These are phyloP conservation scores for Annulohypoxylon maeteangense DNA, from an alignment of 495 filamentous ascomycete species.

Conservation along the genomic window DNA sequence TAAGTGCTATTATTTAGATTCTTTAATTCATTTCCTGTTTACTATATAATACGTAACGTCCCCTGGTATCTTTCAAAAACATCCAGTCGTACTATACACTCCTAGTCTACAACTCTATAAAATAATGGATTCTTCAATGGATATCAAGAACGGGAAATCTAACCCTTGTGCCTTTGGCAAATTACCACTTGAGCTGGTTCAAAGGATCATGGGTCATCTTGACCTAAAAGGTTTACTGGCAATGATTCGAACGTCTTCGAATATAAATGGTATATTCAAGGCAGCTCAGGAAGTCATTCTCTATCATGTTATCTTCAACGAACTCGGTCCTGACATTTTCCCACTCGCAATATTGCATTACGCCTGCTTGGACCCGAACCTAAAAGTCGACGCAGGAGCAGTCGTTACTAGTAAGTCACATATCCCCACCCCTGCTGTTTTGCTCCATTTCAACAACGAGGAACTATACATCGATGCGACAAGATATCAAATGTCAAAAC, in stretches of 20 bases:
- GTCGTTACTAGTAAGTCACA: not conserved
- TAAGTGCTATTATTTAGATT: no score
- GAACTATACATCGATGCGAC: not conserved
- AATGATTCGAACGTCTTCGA: not conserved
- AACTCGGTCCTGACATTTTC: not conserved
- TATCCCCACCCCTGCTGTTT: not conserved
- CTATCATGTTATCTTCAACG: not conserved
- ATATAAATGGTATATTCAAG: not conserved
- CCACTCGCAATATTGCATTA: not conserved
- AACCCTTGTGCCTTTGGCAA: not conserved
- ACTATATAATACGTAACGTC: no score
- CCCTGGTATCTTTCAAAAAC: no score
- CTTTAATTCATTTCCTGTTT: no score
- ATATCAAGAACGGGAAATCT: not conserved
- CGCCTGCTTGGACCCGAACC: not conserved
- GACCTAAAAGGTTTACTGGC: not conserved
- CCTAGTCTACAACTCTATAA: not conserved
- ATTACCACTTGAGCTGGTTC: not conserved
- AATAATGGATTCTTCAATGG: not conserved
- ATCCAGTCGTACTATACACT: no score
- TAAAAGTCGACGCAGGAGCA: not conserved
- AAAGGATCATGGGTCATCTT: not conserved
- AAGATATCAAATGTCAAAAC: not conserved
- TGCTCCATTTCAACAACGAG: not conserved
- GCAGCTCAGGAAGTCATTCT: not conserved